A percentile compares a stretch with the other conserved stretches of the same genome.
Evolutionary conservation across 1,284 basidiomycete species (phyloP).

Genomic region (Volvariella surrecta): DNA sequence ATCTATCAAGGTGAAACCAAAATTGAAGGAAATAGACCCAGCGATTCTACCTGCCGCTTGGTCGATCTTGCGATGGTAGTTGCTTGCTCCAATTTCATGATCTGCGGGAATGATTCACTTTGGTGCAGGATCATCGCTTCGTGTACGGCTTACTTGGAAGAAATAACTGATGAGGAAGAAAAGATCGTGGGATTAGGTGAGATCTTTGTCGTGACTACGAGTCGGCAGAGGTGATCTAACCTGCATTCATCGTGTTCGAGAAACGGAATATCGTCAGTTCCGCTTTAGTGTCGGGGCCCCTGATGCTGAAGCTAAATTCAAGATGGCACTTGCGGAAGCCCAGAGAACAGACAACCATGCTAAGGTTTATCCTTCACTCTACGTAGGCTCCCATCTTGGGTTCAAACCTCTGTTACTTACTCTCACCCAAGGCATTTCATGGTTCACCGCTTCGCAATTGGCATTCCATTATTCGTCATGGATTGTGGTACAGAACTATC

Average conservation of each 20-base stretch:
- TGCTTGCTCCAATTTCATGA: slow-evolving; percentile 3
- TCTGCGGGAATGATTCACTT: not conserved
- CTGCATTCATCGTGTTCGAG: slow-evolving; percentile 18
- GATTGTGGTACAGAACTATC: slow-evolving; percentile 46
- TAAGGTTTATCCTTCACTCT: slow-evolving; percentile 41
- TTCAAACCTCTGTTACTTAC: slow-evolving; percentile 1
- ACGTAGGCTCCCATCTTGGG: slow-evolving; percentile 26
- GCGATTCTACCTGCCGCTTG: slow-evolving; percentile 45
- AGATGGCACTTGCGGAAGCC: slow-evolving; percentile 29
- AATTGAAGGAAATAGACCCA: slow-evolving; percentile 39
- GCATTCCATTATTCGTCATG: slow-evolving; percentile 64
- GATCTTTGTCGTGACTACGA: slow-evolving; percentile 7
- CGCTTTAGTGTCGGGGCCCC: slow-evolving; percentile 58
- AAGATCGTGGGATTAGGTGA: slow-evolving; percentile 41
- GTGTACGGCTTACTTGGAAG: slow-evolving; percentile 56
- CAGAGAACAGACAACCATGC: slow-evolving; percentile 28
- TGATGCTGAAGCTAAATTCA: slow-evolving; percentile 56
- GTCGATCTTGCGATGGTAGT: slow-evolving; percentile 50
- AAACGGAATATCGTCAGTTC: slow-evolving; percentile 44
- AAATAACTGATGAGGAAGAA: slow-evolving; percentile 41
- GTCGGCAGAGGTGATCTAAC: too few relatives aligned
- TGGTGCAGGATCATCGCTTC: slow-evolving; percentile 49
- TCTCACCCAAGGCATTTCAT: slow-evolving; percentile 43
- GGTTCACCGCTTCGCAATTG: slow-evolving; percentile 52
- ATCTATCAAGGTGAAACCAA: slow-evolving; percentile 38